phyloP scores from a whole-genome alignment of 257 asterid genomes.

The Solanum sitiens region DNA sequence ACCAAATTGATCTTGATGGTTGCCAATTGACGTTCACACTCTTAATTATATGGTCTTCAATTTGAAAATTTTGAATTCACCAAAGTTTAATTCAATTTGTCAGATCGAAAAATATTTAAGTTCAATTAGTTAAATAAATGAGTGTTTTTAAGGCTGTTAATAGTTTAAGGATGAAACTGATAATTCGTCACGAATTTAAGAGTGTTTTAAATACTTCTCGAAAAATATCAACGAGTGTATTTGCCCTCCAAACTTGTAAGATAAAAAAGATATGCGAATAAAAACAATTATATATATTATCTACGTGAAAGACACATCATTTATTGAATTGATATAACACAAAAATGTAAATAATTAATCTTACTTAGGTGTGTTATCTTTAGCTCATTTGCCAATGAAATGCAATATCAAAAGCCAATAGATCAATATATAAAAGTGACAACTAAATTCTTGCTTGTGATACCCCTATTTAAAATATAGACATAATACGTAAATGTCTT shows the following conservation, averaged over 20 bases:
- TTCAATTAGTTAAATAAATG: no score
- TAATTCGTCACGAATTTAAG: accelerated
- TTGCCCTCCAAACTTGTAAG: no score
- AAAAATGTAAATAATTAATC: no score
- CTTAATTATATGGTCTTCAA: neutral
- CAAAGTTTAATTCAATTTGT: no score
- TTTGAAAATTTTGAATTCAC: neutral
- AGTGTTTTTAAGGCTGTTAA: no score
- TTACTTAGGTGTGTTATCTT: neutral
- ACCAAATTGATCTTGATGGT: neutral
- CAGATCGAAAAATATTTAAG: no score
- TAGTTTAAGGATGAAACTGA: no score
- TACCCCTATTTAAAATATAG: no score
- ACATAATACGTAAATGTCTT: no score
- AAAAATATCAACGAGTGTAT: no score
- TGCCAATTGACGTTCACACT: neutral
- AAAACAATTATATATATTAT: no score
- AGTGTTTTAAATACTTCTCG: accelerated
- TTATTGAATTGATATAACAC: neutral
- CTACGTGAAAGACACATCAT: neutral
- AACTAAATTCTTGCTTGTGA: neutral
- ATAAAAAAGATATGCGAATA: neutral
- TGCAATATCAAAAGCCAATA: neutral
- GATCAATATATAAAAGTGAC: neutral
- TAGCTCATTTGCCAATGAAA: neutral